phyloP scores from a whole-genome alignment of 345 rosid genomes.

The Melaleuca quinquenervia region DNA sequence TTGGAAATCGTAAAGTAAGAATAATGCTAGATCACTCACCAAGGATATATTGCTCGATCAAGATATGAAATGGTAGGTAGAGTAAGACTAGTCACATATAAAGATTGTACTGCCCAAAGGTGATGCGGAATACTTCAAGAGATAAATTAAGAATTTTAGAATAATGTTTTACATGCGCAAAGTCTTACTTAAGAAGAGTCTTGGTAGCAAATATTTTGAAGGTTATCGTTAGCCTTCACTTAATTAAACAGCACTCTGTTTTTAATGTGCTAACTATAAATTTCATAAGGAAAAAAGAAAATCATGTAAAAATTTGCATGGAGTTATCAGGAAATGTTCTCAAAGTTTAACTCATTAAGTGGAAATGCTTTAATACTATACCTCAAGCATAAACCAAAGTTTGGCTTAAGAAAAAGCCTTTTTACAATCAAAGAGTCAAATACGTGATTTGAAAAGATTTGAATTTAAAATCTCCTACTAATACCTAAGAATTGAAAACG shows the following conservation, averaged over 20 bases:
- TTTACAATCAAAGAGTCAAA: background rate
- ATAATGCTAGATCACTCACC: no score
- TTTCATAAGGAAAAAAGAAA: background rate
- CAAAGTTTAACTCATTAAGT: background rate
- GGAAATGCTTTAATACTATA: background rate
- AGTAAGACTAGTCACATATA: background rate
- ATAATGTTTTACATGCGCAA: background rate
- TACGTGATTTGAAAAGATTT: background rate
- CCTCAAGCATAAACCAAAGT: background rate
- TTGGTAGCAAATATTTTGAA: background rate
- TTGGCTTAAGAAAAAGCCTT: background rate
- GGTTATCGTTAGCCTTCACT: background rate
- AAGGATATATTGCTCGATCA: no score
- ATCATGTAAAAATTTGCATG: background rate
- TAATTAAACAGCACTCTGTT: background rate
- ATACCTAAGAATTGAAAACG: background rate
- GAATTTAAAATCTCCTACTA: background rate
- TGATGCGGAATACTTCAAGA: background rate
- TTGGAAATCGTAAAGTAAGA: background rate
- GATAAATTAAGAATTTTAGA: background rate
- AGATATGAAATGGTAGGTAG: background rate
- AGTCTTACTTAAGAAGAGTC: background rate
- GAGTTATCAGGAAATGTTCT: accelerated
- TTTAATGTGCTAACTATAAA: background rate
- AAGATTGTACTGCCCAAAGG: background rate